Conservation (phyloP, 2,329 filamentous ascomycete genomes). For the Botrytis pseudocinerea region DNA sequence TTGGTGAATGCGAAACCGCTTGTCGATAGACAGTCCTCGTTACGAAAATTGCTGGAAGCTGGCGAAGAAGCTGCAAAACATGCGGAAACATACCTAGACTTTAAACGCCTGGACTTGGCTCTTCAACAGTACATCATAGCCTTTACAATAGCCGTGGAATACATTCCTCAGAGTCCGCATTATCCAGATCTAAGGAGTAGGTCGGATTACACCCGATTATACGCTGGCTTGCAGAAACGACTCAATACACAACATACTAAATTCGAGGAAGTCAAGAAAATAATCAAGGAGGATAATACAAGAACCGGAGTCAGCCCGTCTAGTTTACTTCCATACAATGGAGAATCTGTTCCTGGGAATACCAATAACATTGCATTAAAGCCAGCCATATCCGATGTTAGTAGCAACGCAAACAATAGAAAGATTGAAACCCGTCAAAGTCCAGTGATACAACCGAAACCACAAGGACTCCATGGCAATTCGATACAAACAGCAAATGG, state of each 20-base stretch:
- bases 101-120: conserved; percentile 69
- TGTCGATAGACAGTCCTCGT: conserved; percentile 44
- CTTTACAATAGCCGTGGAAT: conserved; percentile 73
- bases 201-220: conserved; percentile 50
- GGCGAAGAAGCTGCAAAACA: conserved; percentile 57
- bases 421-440: conserved; percentile 25
- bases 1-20: conserved; percentile 43
- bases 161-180: conserved; percentile 74
- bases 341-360: neutral
- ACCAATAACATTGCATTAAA: conserved; percentile 27
- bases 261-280: conserved; percentile 59
- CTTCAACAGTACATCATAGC: conserved; percentile 84
- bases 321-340: neutral
- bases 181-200: conserved; percentile 65
- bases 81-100: conserved; percentile 62
- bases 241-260: conserved; percentile 50
- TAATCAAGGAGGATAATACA: conserved; percentile 64
- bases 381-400: neutral
- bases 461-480: conserved; percentile 64
- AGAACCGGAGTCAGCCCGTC: conserved; percentile 53
- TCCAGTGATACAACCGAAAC: conserved; percentile 63
- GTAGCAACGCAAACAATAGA: neutral
- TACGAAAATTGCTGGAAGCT: conserved; percentile 54
- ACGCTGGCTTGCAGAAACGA: conserved; percentile 52
- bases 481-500: conserved; percentile 47